phyloP scores from a whole-genome alignment of 2,329 filamentous ascomycete genomes.

The Alternaria sp. region DNA sequence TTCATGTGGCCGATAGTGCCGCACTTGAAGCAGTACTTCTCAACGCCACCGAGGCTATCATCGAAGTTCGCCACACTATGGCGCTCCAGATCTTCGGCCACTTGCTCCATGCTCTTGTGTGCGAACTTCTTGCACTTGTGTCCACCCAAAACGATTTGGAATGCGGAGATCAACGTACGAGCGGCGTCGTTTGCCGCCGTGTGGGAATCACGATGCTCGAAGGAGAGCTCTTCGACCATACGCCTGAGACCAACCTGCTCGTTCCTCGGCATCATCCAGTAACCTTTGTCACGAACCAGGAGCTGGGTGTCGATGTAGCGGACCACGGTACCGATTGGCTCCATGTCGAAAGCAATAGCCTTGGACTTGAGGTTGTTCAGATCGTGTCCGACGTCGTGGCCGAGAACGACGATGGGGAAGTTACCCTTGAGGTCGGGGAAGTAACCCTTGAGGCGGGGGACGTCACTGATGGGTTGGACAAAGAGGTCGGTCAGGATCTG shows the following conservation, averaged over 20 bases:
- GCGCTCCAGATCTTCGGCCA: constrained; percentile 9
- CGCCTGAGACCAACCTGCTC: constrained; percentile 17
- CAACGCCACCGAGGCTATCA: constrained; percentile 6
- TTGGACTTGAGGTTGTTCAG: constrained; percentile 21
- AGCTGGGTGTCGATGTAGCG: constrained; percentile 33
- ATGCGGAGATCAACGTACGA: constrained; percentile 30
- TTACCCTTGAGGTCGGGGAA: constrained; percentile 10
- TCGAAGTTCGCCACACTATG: constrained; percentile 9
- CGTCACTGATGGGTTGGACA: constrained; percentile 12
- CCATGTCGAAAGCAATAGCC: constrained; percentile 20
- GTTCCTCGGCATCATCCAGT: neutral
- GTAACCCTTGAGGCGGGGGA: constrained; percentile 10
- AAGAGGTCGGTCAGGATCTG: constrained; percentile 20
- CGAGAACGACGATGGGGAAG: constrained; percentile 29
- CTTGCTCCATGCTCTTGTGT: neutral
- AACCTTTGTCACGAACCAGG: constrained; percentile 14
- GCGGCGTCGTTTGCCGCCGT: constrained; percentile 30
- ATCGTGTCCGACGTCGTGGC: constrained; percentile 30
- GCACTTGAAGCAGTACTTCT: constrained; percentile 19
- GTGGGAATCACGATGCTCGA: constrained; percentile 27
- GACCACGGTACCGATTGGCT: constrained; percentile 14
- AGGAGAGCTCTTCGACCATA: constrained; percentile 11
- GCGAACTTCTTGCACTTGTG: neutral
- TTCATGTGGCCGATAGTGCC: constrained; percentile 9
- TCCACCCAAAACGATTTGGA: constrained; percentile 19